Evolutionary conservation across 2,329 filamentous ascomycete species (phyloP), one percentile per base, ranked within the genome.

Genomic region (Fusarium cyanostomum): DNA sequence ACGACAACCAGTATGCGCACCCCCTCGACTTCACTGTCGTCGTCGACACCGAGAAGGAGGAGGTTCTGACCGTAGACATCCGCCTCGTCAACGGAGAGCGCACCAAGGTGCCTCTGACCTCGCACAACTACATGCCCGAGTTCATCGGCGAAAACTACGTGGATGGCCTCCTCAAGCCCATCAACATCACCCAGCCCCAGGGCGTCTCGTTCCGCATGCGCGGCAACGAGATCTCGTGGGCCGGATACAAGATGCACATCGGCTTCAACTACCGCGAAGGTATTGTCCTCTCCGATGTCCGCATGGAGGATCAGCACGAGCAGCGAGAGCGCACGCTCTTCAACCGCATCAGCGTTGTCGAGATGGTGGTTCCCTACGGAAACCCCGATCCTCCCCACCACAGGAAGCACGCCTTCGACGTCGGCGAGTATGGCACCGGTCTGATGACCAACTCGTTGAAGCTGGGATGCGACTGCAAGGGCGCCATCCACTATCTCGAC

Each of bases 401-500:
- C 70, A 82, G 90, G 49, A 94, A 94, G 74, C 90, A 93, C 70
- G 91, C 91, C 7, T 92, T 94, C 68, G 91, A 94, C 72, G 82
- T 93, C 1, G 91, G 91, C 60, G 91, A 94, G 75, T 92, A 92
- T 68, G 91, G 91, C 31, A 90, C 88, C 30, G 91, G 91, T 10
- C 92, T 93, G 75, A 92, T 94, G 91, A 91, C 91, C 61, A 94
- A 94, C 77, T 90, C 87, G 34, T 81, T 94, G n/a, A 82, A 88
- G 11, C 79, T 94, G 7, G 91, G 91, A 45, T 94, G 91, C 71
- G 91, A 94, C 76, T 96, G 92, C 83, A 95, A 96, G 77, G 92
- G 92, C 11, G 87, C 89, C 1, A 97, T 97, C 70, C 92, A 95
- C 75, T 97, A 97, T 75, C 87, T 97, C 75, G 92, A 96, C 70